phyloP scores from a whole-genome alignment of 768 basidiomycete genomes.

The Bullera alba region DNA sequence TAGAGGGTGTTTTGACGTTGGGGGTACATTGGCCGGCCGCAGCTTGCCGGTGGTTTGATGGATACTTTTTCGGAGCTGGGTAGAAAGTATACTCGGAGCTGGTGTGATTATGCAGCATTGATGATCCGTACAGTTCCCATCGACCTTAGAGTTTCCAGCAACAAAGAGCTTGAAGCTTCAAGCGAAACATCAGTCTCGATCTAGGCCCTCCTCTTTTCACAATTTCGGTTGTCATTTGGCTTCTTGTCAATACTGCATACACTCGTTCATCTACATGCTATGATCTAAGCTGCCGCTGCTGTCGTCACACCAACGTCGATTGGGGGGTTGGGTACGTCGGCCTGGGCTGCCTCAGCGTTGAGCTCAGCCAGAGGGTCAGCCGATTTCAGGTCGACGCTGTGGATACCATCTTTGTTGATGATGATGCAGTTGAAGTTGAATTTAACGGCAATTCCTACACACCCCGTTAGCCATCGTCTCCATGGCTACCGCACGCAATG shows the following conservation, averaged over 20 bases:
- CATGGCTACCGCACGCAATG: background rate
- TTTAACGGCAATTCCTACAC: slow-evolving; percentile 33
- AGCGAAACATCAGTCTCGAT: no score
- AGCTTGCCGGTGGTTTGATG: no score
- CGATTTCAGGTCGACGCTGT: slow-evolving; percentile 60
- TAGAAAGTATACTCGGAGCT: no score
- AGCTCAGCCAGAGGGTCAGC: slow-evolving; percentile 23
- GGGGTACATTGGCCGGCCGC: no score
- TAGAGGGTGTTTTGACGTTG: no score
- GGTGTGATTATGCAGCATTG: no score
- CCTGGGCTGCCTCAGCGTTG: slow-evolving; percentile 5
- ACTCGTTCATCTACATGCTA: slow-evolving; percentile 2
- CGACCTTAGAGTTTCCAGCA: no score
- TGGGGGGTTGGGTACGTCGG: slow-evolving; percentile 19
- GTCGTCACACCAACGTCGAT: slow-evolving; percentile 23
- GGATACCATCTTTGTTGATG: slow-evolving; percentile 83
- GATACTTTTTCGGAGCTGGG: no score
- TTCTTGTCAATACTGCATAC: background rate
- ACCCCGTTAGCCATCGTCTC: background rate
- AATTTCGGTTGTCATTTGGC: background rate
- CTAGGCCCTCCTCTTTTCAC: no score
- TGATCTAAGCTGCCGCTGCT: background rate
- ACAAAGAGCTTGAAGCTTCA: no score
- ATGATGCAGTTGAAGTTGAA: slow-evolving; percentile 81
- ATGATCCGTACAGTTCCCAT: no score